phyloP scores from a whole-genome alignment of 2,329 filamentous ascomycete genomes.

The Colletotrichum siamense region DNA sequence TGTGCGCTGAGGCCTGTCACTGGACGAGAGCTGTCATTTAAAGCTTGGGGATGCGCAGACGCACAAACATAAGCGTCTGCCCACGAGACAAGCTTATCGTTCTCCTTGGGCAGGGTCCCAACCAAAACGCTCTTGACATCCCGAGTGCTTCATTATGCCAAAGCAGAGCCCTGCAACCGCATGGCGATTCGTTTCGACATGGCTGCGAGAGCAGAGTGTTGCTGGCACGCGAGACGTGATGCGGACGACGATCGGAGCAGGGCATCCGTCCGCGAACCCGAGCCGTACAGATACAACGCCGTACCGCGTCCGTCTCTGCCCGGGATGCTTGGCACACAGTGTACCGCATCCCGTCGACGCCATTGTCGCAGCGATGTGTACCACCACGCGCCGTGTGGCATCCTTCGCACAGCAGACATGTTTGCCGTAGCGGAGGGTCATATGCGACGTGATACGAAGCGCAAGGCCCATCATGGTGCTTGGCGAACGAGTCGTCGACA shows the following conservation, averaged over 20 bases:
- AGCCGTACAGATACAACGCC: not conserved
- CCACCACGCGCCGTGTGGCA: not conserved
- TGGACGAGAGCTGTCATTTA: conserved; percentile 13
- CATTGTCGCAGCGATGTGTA: not conserved
- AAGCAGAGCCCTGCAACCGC: conserved; percentile 7
- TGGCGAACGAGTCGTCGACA: conserved; percentile 8
- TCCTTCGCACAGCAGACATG: not conserved
- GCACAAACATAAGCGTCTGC: conserved; percentile 4
- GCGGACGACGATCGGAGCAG: conserved; percentile 8
- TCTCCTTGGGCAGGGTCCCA: not conserved
- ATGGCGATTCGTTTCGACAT: conserved; percentile 7
- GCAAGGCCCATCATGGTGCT: conserved; percentile 4
- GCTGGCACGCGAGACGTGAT: conserved; percentile 4
- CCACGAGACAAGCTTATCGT: conserved; percentile 15
- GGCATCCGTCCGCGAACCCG: not conserved
- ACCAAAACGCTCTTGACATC: conserved; percentile 22
- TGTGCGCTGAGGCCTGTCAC: conserved; percentile 8
- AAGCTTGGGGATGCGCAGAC: conserved; percentile 2
- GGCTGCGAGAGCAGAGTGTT: not conserved
- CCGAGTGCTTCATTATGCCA: conserved; percentile 19
- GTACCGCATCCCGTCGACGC: not conserved
- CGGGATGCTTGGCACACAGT: not conserved
- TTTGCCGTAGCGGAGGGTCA: not conserved
- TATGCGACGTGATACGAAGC: conserved; percentile 10
- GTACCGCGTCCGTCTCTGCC: not conserved